Percentiles rank a stretch among this genome's conserved stretches.
These are phyloP conservation scores for Phlebiopsis gigantea DNA, from an alignment of 768 basidiomycete species.

Conservation along the genomic window DNA sequence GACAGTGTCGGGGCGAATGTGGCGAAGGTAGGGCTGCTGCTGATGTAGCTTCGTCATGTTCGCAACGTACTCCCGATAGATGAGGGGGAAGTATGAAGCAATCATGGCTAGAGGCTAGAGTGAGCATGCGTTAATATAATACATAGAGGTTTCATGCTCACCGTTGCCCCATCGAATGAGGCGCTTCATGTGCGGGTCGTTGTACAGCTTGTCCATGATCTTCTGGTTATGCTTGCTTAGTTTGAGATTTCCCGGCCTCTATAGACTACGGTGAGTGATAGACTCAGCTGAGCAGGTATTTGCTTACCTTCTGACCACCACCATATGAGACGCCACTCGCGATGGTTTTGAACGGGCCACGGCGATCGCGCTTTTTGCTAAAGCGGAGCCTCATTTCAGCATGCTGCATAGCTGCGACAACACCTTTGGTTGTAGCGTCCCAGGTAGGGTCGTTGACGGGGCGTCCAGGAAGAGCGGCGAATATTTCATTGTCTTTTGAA, in stretches of 20 bases:
- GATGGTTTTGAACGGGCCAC: neutral
- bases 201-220: neutral
- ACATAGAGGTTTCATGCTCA: neutral
- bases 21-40: neutral
- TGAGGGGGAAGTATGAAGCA: conserved; percentile 4
- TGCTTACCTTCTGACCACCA: neutral
- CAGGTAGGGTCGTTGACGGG: neutral
- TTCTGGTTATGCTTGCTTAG: neutral
- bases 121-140: too few relatives aligned
- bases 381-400: neutral
- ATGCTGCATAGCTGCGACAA: neutral
- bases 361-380: neutral
- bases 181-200: neutral
- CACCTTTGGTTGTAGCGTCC: neutral
- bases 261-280: neutral
- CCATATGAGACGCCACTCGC: neutral
- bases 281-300: neutral
- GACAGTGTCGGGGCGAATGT: conserved; percentile 4
- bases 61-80: neutral
- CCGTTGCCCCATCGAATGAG: neutral
- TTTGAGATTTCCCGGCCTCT: neutral
- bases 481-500: neutral
- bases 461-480: neutral
- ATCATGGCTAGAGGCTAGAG: conserved; percentile 1
- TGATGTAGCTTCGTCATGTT: neutral